Base-by-base conservation (phyloP, 106 monocot species). In the Cymbidium sinense region DNA sequence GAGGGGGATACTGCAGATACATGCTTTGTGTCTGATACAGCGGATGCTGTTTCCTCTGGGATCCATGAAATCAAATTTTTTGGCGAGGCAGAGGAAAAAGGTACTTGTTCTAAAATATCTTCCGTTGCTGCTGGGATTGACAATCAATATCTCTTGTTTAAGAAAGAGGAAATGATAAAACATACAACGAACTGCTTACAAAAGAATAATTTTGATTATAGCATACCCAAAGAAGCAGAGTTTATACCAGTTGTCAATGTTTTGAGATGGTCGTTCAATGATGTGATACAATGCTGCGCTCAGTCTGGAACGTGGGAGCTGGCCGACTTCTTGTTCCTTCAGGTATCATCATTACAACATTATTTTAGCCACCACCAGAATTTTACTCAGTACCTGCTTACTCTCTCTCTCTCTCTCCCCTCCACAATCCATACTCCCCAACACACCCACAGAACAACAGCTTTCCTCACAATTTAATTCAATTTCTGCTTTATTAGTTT, bases 261-360 rank as follows among this genome's bases (percentile, higher is more conserved):
- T 12, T 77, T 93, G 75, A 81, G 83, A 79, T 85, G 86, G 90
- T 82, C 93, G 43, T 93, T 88, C 75, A 85, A 81, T 77, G 84
- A 93, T 78, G 33, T 88, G 7, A 77, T 93, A 36, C 88, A 86
- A 83, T 78, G 77, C 36, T 86, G 84, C 86, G 86, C 79, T 37
- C 50, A 33, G 70, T 74, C 65, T 37, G 70, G 72, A 7, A 83
- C 83, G 31, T 90, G 12, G 70, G 70, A 90, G 29, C 64, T 88
- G 75, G 90, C 90, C 83, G 90, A 88, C 76, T 43, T 83, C 41
- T 82, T 93, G 70, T 86, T 88, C 65, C 20, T 81, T 62, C 84
- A 93, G 93, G 93, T 93, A 87, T 21, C 13, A 44, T 21, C 13
- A 44, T 61, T 77, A 29, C 6, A 76, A 70, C 47, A 47, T 13